phyloP scores from a whole-genome alignment of 2,329 filamentous ascomycete species.

The Ustulina deusta region DNA sequence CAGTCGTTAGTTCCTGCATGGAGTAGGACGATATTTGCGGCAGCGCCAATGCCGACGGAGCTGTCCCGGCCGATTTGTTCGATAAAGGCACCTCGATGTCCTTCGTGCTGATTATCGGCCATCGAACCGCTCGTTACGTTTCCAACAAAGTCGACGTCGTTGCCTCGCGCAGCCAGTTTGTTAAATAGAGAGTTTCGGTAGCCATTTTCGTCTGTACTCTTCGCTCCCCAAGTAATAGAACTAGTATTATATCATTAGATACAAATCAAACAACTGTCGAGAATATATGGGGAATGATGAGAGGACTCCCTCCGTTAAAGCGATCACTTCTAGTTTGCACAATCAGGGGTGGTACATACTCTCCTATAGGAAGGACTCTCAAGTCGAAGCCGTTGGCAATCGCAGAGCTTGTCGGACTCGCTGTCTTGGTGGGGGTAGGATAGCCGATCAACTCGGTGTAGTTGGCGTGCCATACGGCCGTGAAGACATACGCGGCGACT shows the following conservation, averaged over 20 bases:
- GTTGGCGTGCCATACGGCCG: too few species aligned
- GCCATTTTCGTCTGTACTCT: constrained; percentile 11
- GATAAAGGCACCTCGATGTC: constrained; percentile 11
- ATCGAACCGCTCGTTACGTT: neutral
- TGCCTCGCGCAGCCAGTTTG: neutral
- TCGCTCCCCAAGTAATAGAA: constrained; percentile 16
- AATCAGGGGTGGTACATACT: constrained; percentile 11
- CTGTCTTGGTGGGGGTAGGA: too few species aligned
- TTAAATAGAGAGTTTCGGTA: constrained; percentile 1
- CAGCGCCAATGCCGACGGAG: neutral
- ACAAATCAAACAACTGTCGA: too few species aligned
- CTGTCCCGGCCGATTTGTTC: neutral
- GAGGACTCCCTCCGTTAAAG: too few species aligned
- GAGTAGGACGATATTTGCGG: constrained; percentile 15
- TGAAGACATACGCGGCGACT: too few species aligned
- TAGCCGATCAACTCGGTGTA: too few species aligned
- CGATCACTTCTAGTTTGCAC: too few species aligned
- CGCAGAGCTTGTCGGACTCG: too few species aligned
- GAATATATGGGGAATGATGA: neutral
- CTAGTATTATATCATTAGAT: constrained; percentile 5
- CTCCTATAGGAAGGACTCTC: constrained; percentile 21
- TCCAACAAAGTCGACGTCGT: constrained; percentile 18
- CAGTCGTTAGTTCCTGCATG: constrained; percentile 24
- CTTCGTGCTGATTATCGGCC: constrained; percentile 12
- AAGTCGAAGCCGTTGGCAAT: constrained; percentile 9